Evolutionary conservation across 768 basidiomycete genomes (phyloP), one percentile per base, ranked within the genome.

Genomic region (Mycena sanguinolenta): DNA sequence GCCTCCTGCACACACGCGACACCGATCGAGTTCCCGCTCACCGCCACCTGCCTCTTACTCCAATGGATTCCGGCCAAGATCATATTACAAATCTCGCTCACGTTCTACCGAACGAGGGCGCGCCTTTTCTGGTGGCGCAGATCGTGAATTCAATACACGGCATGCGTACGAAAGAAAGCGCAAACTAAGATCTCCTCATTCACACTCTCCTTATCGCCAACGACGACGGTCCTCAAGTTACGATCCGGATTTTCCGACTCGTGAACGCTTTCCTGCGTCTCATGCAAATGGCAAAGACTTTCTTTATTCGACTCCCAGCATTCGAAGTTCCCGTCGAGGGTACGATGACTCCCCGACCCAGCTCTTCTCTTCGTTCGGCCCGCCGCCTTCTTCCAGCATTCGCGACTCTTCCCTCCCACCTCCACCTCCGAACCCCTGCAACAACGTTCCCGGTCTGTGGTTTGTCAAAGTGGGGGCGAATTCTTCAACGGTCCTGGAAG

Each of bases 361-460:
- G 17, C 71, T 38, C 7, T n/a, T n/a, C n/a, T n/a, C n/a, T n/a
- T n/a, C 25, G 62, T 65, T 65, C 65, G 46, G 44, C 32, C 58
- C 52, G 17, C 53, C 71, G 67, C 36, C 65, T n/a, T 25, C 32
- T 53, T n/a, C 21, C 58, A 34, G 23, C 38, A 23, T 36, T 71
- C 44, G 8, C 39, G 58, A 49, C 21, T 49, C 42, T 0, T 49
- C 58, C 39, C 39, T 39, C 30, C 27, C 69, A n/a, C 27, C 63
- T 21, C 52, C 70, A 32, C 28, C 62, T 63, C 64, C 65, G 1
- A 69, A 73, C 44, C 78, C 82, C 12, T 82, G 79, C 65, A 76
- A 82, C 62, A 74, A 78, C 67, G 77, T 85, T 32, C 85, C 85
- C 58, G 84, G 84, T 8, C 62, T 86, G 9, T 86, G 85, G 84